Evolutionary conservation across 139 green algal genomes (phyloP).

Genomic region (Ulvella scutata): DNA sequence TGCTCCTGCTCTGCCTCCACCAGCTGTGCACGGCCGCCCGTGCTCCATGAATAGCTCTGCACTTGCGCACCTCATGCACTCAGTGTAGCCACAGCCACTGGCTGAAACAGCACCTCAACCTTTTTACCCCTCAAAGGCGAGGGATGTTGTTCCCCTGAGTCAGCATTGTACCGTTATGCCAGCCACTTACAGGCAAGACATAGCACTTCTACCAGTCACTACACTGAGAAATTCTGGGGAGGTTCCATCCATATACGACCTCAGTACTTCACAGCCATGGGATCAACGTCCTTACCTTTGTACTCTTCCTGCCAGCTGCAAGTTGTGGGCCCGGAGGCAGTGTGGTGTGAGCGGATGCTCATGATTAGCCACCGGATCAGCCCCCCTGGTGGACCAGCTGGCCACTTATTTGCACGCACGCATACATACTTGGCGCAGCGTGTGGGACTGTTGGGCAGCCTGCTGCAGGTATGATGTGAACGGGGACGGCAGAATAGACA

Average conservation of each 20-base stretch:
- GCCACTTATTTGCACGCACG: neutral
- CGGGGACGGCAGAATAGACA: constrained; percentile 2
- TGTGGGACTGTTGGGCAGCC: neutral
- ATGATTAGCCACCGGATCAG: too few species aligned
- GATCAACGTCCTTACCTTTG: neutral
- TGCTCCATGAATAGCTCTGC: too few species aligned
- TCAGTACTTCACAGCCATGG: neutral
- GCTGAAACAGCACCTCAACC: neutral
- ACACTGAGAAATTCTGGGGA: too few species aligned
- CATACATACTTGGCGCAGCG: neutral
- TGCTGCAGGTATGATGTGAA: neutral
- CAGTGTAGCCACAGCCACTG: neutral
- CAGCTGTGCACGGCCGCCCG: too few species aligned
- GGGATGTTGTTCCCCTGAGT: neutral
- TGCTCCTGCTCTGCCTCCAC: neutral
- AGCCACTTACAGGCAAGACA: neutral
- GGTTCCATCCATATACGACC: too few species aligned
- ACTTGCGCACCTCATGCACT: neutral
- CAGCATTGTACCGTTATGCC: neutral
- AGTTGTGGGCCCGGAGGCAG: too few species aligned
- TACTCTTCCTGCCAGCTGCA: too few species aligned
- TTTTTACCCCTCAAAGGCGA: neutral
- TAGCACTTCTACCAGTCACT: too few species aligned
- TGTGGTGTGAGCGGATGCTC: too few species aligned
- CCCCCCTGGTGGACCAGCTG: neutral